Evolutionary conservation across 1,284 basidiomycete genomes (phyloP).

Genomic region (Chalciporus piperatoides): DNA sequence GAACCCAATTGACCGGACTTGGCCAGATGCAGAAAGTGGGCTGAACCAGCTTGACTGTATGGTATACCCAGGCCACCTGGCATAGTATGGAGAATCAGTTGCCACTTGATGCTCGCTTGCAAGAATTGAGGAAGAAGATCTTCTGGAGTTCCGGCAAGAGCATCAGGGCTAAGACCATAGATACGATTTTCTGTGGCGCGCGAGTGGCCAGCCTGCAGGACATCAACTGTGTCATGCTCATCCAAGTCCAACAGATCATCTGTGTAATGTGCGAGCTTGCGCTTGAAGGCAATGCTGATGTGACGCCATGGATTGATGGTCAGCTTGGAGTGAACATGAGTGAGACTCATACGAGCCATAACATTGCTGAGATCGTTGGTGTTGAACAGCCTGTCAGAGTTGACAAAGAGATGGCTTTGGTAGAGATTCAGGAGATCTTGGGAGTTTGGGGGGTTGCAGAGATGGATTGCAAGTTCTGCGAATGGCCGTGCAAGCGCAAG

Average conservation of each 20-base stretch:
- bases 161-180: background rate
- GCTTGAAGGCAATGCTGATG: slow-evolving; percentile 24
- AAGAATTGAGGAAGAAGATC: background rate
- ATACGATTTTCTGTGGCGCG: background rate
- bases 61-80: background rate
- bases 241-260: slow-evolving; percentile 10
- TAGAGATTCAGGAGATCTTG: background rate
- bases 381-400: too few relatives aligned
- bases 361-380: too few relatives aligned
- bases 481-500: background rate
- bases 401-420: background rate
- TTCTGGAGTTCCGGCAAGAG: background rate
- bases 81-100: background rate
- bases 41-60: background rate
- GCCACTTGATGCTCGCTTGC: background rate
- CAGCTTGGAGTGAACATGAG: too few relatives aligned
- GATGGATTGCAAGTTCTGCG: background rate
- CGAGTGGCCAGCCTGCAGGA: slow-evolving; percentile 27
- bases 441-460: background rate
- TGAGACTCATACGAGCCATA: too few relatives aligned
- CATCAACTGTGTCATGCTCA: slow-evolving; percentile 13
- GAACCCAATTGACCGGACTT: too few relatives aligned
- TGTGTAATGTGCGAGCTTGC: slow-evolving; percentile 10
- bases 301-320: slow-evolving; percentile 24
- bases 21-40: too few relatives aligned